Conservation (phyloP, 768 basidiomycete species). For the Rhizopogon roseolus region DNA sequence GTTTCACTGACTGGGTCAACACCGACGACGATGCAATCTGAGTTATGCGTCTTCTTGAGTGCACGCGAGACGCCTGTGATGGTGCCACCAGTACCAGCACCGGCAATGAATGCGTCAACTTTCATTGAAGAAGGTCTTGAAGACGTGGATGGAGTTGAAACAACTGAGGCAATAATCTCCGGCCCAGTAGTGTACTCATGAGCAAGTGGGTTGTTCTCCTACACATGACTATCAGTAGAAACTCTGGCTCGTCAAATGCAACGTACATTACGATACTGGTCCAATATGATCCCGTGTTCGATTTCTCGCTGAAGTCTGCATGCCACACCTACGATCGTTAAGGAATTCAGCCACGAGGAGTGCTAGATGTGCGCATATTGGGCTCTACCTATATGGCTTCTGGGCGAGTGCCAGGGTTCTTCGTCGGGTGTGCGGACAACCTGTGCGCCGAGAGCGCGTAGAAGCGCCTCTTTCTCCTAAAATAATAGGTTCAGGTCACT, state of each 20-base stretch:
- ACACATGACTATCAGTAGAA: slow-evolving; percentile 3
- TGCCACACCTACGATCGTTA: slow-evolving; percentile 84
- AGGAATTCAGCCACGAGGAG: slow-evolving; percentile 83
- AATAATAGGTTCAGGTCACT: neutral
- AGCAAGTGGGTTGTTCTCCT: slow-evolving; percentile 84
- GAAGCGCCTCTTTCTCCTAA: slow-evolving; percentile 88
- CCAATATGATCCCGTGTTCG: slow-evolving; percentile 82
- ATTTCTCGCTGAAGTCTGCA: slow-evolving; percentile 71
- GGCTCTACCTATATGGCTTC: slow-evolving; percentile 86
- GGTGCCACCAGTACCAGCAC: slow-evolving; percentile 95
- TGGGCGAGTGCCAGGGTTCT: slow-evolving; percentile 83
- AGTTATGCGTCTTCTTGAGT: slow-evolving; percentile 75
- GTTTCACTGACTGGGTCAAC: slow-evolving; percentile 74
- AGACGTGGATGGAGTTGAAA: slow-evolving; percentile 56
- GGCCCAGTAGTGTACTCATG: slow-evolving; percentile 89
- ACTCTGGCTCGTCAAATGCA: neutral
- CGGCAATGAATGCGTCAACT: slow-evolving; percentile 78
- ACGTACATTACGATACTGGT: slow-evolving; percentile 82
- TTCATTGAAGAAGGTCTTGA: slow-evolving; percentile 60
- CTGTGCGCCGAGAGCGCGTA: slow-evolving; percentile 90
- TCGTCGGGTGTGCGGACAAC: slow-evolving; percentile 92
- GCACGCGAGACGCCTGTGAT: slow-evolving; percentile 83
- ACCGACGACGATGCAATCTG: slow-evolving; percentile 70
- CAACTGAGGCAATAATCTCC: slow-evolving; percentile 83
- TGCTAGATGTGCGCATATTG: slow-evolving; percentile 17